Percentiles rank a stretch among this genome's conserved stretches.
Conservation (phyloP, 306 rosid genomes). For the Hippophae tibetana region DNA sequence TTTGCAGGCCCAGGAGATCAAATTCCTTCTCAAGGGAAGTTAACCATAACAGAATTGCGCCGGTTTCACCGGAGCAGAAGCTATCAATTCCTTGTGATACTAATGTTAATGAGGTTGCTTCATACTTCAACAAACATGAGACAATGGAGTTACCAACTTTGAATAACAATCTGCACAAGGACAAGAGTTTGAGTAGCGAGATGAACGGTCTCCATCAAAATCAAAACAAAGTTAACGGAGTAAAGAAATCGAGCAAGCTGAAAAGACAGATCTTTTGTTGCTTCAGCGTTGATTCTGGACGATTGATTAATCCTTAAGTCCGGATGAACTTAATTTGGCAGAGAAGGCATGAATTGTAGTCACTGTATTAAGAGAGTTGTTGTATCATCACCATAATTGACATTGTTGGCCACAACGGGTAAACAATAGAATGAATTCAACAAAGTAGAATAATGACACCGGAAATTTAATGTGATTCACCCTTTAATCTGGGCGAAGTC, state of each 20-base stretch:
- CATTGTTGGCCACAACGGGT: too few relatives aligned
- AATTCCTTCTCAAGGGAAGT: constrained; percentile 45
- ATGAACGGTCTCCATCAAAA: constrained; percentile 16
- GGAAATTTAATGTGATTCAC: too few relatives aligned
- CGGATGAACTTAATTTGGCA: neutral
- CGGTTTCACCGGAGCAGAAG: constrained; percentile 46
- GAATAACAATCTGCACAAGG: constrained; percentile 16
- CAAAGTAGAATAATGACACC: too few relatives aligned
- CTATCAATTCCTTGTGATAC: constrained; percentile 23
- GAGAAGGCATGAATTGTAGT: neutral
- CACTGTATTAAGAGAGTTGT: too few relatives aligned
- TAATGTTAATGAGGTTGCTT: constrained; percentile 18
- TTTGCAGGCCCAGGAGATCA: constrained; percentile 40
- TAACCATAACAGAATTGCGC: constrained; percentile 51
- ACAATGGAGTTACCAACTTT: constrained; percentile 4
- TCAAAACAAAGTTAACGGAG: constrained; percentile 15
- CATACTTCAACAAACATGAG: constrained; percentile 21
- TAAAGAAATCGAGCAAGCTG: constrained; percentile 17
- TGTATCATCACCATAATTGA: too few relatives aligned
- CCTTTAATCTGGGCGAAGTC: too few relatives aligned
- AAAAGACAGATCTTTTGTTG: constrained; percentile 26
- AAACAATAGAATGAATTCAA: too few relatives aligned
- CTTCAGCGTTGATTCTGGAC: constrained; percentile 11
- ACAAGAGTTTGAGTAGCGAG: constrained; percentile 13
- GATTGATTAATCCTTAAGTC: neutral